phyloP scores from a whole-genome alignment of 805 yeast genomes.

The Candida glaebosa region DNA sequence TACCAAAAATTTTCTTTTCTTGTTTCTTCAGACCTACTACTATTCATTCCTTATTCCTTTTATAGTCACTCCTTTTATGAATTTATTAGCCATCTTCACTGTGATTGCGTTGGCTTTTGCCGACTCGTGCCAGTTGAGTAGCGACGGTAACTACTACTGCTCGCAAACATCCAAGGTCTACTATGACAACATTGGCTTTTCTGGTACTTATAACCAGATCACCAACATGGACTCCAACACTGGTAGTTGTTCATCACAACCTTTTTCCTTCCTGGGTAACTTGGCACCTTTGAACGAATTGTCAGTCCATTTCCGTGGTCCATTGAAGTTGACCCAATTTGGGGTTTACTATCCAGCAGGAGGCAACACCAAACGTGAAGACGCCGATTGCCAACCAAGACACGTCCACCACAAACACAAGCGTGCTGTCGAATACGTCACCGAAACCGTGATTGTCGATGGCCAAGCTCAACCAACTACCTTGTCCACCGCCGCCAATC shows the following conservation, averaged over 20 bases:
- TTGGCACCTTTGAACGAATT: conserved; percentile 80
- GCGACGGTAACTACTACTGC: conserved; percentile 83
- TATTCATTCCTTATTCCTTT: conserved; percentile 3
- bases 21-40: conserved; percentile 1
- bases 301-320: conserved; percentile 90
- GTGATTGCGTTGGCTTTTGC: conserved; percentile 20
- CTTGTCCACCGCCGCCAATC: conserved; percentile 20
- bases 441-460: conserved; percentile 74
- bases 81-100: conserved; percentile 19
- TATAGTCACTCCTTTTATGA: conserved; percentile 6
- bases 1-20: conserved; percentile 2
- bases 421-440: conserved; percentile 64
- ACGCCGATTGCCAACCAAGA: conserved; percentile 41
- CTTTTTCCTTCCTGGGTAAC: conserved; percentile 61
- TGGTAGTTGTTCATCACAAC: conserved; percentile 65
- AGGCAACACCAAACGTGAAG: conserved; percentile 40
- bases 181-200: conserved; percentile 73
- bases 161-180: conserved; percentile 60
- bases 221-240: conserved; percentile 68
- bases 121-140: conserved; percentile 21
- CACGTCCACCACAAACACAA: conserved; percentile 48
- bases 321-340: conserved; percentile 72
- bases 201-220: conserved; percentile 81
- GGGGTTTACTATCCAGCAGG: conserved; percentile 80
- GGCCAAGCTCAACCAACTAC: conserved; percentile 45